Conservation (phyloP, 1,139 yeast genomes). For the Magnusiomyces suaveolens region DNA sequence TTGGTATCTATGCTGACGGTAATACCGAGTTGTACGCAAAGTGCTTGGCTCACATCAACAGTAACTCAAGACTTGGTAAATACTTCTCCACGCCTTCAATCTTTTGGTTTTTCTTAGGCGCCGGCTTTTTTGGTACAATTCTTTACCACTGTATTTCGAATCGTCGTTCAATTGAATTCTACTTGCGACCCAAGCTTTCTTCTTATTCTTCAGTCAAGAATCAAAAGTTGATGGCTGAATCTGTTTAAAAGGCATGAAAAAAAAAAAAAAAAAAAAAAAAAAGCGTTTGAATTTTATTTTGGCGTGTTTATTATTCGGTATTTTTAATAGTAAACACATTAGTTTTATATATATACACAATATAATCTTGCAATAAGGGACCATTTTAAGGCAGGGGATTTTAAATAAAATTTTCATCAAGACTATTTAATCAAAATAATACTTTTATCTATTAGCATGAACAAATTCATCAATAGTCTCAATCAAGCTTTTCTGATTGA, state of each 20-base stretch:
- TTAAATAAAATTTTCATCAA: too few relatives aligned
- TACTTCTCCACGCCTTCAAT: not conserved
- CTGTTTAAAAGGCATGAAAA: not conserved
- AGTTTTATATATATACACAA: too few relatives aligned
- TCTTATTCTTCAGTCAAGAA: not conserved
- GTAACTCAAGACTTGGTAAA: not conserved
- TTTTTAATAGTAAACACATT: too few relatives aligned
- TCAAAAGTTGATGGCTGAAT: not conserved
- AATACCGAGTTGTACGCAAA: slow-evolving; percentile 10
- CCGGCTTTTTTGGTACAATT: not conserved
- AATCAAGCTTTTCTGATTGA: not conserved
- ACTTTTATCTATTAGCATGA: not conserved
- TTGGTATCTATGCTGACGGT: slow-evolving; percentile 11
- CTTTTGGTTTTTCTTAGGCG: not conserved
- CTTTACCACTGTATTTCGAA: not conserved
- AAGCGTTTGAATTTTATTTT: too few relatives aligned
- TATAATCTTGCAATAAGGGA: too few relatives aligned
- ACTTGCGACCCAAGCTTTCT: not conserved
- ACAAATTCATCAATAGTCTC: not conserved
- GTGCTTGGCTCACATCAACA: slow-evolving; percentile 2
- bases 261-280: too few relatives aligned
- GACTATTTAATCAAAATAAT: too few relatives aligned
- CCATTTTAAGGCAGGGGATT: too few relatives aligned
- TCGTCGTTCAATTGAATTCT: not conserved
- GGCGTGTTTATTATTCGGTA: too few relatives aligned